Conservation (phyloP, 2,329 filamentous ascomycete species). For the Hysterium pulicare region DNA sequence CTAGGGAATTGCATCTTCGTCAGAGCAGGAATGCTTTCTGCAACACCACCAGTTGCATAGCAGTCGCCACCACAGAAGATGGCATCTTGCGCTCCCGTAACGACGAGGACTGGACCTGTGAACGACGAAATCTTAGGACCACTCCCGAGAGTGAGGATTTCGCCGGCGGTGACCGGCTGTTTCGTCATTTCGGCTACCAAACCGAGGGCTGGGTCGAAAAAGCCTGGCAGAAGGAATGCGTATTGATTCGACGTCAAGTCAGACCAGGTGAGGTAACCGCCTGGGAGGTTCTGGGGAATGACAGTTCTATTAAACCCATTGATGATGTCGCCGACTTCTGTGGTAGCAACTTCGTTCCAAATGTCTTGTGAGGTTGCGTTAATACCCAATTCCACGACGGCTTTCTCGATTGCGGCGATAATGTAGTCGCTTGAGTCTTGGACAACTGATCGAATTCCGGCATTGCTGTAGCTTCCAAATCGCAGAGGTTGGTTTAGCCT, state of each 20-base stretch:
- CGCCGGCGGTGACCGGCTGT: slow-evolving; percentile 58
- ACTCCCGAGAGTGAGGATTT: slow-evolving; percentile 55
- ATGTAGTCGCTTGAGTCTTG: neutral
- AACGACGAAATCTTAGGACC: slow-evolving; percentile 39
- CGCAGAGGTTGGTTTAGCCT: slow-evolving; percentile 40
- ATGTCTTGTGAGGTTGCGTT: slow-evolving; percentile 4
- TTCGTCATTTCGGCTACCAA: slow-evolving; percentile 45
- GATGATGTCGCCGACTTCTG: slow-evolving; percentile 17
- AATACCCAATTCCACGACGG: neutral
- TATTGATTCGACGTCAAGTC: slow-evolving; percentile 50
- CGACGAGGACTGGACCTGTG: slow-evolving; percentile 55
- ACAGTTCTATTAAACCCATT: slow-evolving; percentile 27
- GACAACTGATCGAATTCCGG: slow-evolving; percentile 2
- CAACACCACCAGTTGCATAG: slow-evolving; percentile 40
- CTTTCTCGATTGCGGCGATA: neutral
- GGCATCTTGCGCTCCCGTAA: slow-evolving; percentile 53
- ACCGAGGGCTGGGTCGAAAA: slow-evolving; percentile 56
- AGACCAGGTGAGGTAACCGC: slow-evolving; percentile 54
- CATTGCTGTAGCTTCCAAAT: slow-evolving; percentile 30
- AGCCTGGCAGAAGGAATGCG: slow-evolving; percentile 47
- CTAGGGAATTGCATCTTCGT: slow-evolving; percentile 44
- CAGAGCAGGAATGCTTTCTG: slow-evolving; percentile 44
- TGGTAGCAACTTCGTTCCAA: slow-evolving; percentile 13
- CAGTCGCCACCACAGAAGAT: slow-evolving; percentile 64
- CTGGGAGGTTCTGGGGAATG: slow-evolving; percentile 27